Percentiles rank a stretch among this genome's conserved stretches.
These are phyloP conservation scores for Mycena rosella DNA, from an alignment of 768 basidiomycete species.

Conservation along the genomic window DNA sequence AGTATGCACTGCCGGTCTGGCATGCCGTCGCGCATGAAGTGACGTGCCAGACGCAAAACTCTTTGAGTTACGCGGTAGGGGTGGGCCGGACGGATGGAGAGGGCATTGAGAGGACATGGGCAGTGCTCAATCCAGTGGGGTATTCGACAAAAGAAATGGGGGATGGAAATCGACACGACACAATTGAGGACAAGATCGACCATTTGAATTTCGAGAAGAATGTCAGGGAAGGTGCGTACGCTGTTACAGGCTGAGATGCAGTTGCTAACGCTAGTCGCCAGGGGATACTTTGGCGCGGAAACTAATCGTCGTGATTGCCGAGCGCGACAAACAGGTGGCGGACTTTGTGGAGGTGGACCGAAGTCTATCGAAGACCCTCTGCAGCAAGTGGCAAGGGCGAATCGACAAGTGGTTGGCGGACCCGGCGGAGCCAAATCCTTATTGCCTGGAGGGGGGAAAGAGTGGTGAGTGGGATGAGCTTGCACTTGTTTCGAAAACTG, in stretches of 20 bases:
- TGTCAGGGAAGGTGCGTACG: constrained; percentile 12
- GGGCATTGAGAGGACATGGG: constrained; percentile 46
- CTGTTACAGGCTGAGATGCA: not conserved
- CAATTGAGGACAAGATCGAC: constrained; percentile 44
- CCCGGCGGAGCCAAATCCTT: not conserved
- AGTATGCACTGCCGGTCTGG: constrained; percentile 34
- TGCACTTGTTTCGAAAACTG: too few species aligned
- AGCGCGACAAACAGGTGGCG: constrained; percentile 15
- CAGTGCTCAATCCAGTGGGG: constrained; percentile 39
- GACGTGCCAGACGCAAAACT: constrained; percentile 30
- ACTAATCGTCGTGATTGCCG: constrained; percentile 23
- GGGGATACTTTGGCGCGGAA: constrained; percentile 17
- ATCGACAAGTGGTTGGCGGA: not conserved
- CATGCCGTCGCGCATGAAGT: constrained; percentile 37
- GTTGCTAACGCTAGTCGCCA: not conserved
- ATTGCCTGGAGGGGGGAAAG: not conserved
- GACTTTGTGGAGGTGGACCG: constrained; percentile 14
- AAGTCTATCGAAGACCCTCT: not conserved
- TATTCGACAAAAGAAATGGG: constrained; percentile 50
- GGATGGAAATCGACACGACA: constrained; percentile 39
- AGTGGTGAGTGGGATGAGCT: not conserved
- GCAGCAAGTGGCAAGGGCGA: not conserved
- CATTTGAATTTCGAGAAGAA: constrained; percentile 37
- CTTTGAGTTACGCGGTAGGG: constrained; percentile 31
- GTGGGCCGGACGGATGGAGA: constrained; percentile 33